Conservation (phyloP, 495 filamentous ascomycete genomes). For the Aspergillus incahuasiensis region DNA sequence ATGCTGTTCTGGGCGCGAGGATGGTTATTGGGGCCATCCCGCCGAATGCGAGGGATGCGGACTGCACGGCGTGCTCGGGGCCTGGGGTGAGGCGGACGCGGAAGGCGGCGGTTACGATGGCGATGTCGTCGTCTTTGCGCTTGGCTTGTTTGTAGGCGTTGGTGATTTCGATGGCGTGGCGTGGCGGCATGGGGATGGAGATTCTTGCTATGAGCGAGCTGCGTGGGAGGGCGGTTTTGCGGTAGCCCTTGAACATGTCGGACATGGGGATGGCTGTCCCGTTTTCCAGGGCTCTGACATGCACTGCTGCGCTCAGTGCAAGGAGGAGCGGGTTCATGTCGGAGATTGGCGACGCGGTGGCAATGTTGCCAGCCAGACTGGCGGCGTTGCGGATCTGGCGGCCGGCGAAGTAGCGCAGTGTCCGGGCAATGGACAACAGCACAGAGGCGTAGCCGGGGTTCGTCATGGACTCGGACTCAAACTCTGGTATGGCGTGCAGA, state of each 20-base stretch:
- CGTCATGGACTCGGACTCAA: too few relatives aligned
- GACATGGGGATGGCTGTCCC: conserved; percentile 80
- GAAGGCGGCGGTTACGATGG: conserved; percentile 83
- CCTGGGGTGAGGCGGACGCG: conserved; percentile 59
- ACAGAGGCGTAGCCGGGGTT: conserved; percentile 25
- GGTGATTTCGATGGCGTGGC: conserved; percentile 58
- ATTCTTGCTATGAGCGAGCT: conserved; percentile 80
- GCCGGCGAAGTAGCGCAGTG: conserved; percentile 85
- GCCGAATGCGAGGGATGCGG: conserved; percentile 77
- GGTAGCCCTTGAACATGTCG: conserved; percentile 85
- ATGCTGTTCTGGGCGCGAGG: conserved; percentile 65
- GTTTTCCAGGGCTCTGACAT: conserved; percentile 61
- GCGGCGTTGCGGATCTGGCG: conserved; percentile 97
- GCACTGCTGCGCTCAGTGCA: conserved; percentile 70
- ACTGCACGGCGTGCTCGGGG: conserved; percentile 52
- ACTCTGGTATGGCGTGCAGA: neutral
- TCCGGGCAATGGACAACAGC: conserved; percentile 67
- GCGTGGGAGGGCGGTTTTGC: conserved; percentile 74
- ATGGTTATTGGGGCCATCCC: conserved; percentile 88
- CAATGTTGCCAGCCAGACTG: conserved; percentile 90
- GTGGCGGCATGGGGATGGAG: conserved; percentile 69
- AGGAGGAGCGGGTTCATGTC: conserved; percentile 94
- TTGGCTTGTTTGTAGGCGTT: conserved; percentile 91
- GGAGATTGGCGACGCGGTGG: conserved; percentile 92
- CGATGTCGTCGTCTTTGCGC: conserved; percentile 94